Base-by-base conservation (phyloP, 2,329 filamentous ascomycete species). In the Xylariaceae sp. region DNA sequence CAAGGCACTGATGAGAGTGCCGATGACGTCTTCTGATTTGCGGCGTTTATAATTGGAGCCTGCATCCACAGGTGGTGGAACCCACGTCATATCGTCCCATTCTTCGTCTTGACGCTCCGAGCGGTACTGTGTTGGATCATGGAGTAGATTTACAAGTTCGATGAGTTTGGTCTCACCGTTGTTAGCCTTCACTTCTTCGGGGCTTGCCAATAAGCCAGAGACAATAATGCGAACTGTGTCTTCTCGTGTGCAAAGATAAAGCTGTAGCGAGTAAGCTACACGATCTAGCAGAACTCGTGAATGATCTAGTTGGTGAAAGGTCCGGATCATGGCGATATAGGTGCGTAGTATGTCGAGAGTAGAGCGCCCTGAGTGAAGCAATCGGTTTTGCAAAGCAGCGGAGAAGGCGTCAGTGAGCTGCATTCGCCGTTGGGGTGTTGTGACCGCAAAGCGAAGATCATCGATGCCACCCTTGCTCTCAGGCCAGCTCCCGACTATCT, bases 1-100 rank as follows among this genome's bases (percentile, higher is more conserved):
- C 60, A 96, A 89, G 0, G 96, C 83, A 53, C 85, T 88, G 60
- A 97, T 89, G 41, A 99, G 76, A 47, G 91, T 96, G 47, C 91
- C 91, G 51, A 97, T 90, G 12, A 97, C 87, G 69, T 99, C 94
- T 58, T 92, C 89, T 41, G 85, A 89, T 68, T 89, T 95, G 11
- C 90, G 89, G 53, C 91, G 87, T 65, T 89, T 90, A 74, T 96
- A 97, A 66, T 97, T 90, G 44, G 90, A 88, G 10, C 90, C 91
- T 1, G 94, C 94, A 66, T 99, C 94, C 38, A 95, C 86, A 0
- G 94, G 94, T 63, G 96, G 89, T 1, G 94, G 94, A 34, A 90
- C 78, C 94, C 94, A 99, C 9, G 85, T 82, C 86, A 96, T 89
- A 68, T 99, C 92, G 64, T 90, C 82, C 87, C 89, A 97, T 51